Evolutionary conservation across 1,139 yeast genomes (phyloP).

Genomic region (Taiozyma onychis): DNA sequence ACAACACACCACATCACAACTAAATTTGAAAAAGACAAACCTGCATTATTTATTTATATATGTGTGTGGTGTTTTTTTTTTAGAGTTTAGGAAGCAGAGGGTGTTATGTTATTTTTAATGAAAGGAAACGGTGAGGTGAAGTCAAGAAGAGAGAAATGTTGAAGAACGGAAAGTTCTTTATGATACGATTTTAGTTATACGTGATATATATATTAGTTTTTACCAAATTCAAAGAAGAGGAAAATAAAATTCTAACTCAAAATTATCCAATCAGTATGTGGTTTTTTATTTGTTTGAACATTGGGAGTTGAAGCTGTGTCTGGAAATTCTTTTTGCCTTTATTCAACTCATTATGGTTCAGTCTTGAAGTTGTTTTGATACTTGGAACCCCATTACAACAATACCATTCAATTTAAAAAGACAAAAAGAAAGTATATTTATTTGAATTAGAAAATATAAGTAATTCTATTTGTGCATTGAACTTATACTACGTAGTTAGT

Average conservation of each 20-base stretch:
- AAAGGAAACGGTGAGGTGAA: background rate
- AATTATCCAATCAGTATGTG: background rate
- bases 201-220: background rate
- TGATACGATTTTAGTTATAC: background rate
- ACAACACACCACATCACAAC: constrained; percentile 21
- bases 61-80: background rate
- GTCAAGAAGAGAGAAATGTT: background rate
- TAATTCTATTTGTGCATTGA: constrained; percentile 12
- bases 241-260: background rate
- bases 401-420: background rate
- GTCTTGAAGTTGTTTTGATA: background rate
- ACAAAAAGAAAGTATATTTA: constrained; percentile 6
- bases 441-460: background rate
- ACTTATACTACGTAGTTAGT: background rate
- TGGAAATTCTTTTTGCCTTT: background rate
- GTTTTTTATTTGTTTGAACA: background rate
- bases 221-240: background rate
- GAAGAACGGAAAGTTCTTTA: background rate
- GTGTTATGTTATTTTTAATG: background rate
- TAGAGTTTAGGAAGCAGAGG: background rate
- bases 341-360: background rate
- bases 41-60: background rate
- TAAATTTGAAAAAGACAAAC: constrained; percentile 1
- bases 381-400: background rate
- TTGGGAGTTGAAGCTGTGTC: background rate